Evolutionary conservation across 768 basidiomycete species (phyloP).

Genomic region (Tephrocybe sp.): DNA sequence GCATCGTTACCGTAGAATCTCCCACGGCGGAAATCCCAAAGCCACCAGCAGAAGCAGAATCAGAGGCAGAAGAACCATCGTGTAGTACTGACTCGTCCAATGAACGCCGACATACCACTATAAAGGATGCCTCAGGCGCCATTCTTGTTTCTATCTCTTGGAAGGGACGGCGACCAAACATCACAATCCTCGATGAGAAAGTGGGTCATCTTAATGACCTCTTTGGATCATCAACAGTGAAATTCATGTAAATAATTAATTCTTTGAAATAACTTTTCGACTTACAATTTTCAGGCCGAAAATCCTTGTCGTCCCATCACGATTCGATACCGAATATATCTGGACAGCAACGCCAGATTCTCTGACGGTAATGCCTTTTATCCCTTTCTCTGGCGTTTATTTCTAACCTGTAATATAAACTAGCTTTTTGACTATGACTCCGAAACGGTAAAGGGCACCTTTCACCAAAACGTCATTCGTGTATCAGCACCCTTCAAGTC

Average conservation of each 20-base stretch:
- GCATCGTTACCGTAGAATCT: conserved; percentile 43
- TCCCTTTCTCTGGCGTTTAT: not conserved
- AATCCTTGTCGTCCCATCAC: conserved; percentile 55
- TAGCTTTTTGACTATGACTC: conserved; percentile 55
- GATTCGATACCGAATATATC: conserved; percentile 59
- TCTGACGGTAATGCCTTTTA: conserved; percentile 39
- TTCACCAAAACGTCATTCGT: conserved; percentile 48
- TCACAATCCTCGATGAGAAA: conserved; percentile 48
- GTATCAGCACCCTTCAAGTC: conserved; percentile 31
- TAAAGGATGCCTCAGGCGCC: conserved; percentile 39
- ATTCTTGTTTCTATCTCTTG: conserved; percentile 48
- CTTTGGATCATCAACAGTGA: conserved; percentile 53
- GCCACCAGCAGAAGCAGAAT: conserved; percentile 9
- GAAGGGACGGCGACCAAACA: conserved; percentile 51
- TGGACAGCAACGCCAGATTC: conserved; percentile 58
- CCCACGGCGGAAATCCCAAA: conserved; percentile 26
- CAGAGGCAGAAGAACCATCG: not conserved
- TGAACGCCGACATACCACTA: conserved; percentile 36
- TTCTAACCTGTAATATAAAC: conserved; percentile 3
- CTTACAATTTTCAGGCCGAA: conserved; percentile 40
- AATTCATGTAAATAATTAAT: conserved; percentile 44
- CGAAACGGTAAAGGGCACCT: conserved; percentile 45
- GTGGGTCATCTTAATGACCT: conserved; percentile 51
- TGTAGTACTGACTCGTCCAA: not conserved
- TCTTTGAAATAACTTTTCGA: conserved; percentile 2